Base-by-base conservation (phyloP, 2,329 filamentous ascomycete genomes). In the Trichophyton mentagrophytes region DNA sequence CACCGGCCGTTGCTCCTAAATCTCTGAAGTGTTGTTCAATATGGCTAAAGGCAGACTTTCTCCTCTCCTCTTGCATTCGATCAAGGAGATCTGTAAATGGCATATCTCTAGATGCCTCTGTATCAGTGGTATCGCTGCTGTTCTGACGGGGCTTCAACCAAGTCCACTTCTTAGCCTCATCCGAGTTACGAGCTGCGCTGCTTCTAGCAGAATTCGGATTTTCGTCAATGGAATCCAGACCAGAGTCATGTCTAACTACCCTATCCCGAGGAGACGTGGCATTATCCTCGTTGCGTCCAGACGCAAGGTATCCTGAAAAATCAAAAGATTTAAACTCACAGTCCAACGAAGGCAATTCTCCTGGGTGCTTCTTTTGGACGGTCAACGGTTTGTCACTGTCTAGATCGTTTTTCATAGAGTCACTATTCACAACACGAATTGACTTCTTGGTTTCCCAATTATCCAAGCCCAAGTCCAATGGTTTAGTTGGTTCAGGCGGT, bases 311-410 rank as follows among this genome's bases (percentile, higher is more conserved):
- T 30, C 30, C 38, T 40, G 55, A 22, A 57, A 57, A 17, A 1
- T 22, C 27, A 40, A 30, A 40, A 40, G 38, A 42, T 15, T 40
- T 30, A 40, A 57, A 20, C 15, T 13, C 17, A 25, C 17, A 40
- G 17, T 57, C 30, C 17, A 57, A 25, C 8, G 30, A 13, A 38
- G 38, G 7, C 3, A 42, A 42, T 25, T 22, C 38, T 51, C 38
- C 61, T 44, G 47, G 62, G 53, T 47, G 49, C 40, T 69, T 73
- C 71, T 84, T 84, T 56, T 79, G 77, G 47, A 85, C 79, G 57
- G 78, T 80, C 53, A 85, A 72, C 1, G 82, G 80, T 44, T 78
- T 80, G 6, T 82, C 73, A 4, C 74, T 72, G 3, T 74, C 76
- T 3, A 72, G 75, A 8, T 77, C 67, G 3, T 80, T 79, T 80